Percentiles rank a stretch among this genome's conserved stretches.
Conservation (phyloP, 768 basidiomycete genomes). For the Xanthoconium purpureum region DNA sequence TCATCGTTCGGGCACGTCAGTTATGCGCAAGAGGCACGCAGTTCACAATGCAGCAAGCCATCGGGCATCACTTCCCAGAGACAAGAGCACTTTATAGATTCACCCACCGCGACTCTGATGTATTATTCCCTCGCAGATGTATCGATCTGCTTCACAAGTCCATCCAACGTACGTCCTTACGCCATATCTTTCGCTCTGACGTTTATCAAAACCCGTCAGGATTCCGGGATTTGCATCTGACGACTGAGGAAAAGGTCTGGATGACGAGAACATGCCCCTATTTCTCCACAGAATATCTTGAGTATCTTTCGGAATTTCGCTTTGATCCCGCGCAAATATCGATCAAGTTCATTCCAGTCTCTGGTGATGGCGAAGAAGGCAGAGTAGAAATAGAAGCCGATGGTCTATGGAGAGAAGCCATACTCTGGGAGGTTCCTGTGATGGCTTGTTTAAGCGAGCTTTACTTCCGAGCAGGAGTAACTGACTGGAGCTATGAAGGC, state of each 20-base stretch:
- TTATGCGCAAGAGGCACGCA: constrained; percentile 27
- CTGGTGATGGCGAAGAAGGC: constrained; percentile 51
- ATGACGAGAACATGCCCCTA: constrained; percentile 69
- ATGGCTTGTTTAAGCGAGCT: constrained; percentile 91
- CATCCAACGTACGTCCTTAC: constrained; percentile 45
- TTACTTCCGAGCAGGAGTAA: constrained; percentile 73
- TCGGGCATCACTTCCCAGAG: constrained; percentile 72
- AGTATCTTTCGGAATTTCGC: constrained; percentile 66
- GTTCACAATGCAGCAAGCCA: constrained; percentile 96
- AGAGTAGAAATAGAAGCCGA: constrained; percentile 65
- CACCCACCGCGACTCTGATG: constrained; percentile 67
- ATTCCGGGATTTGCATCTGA: constrained; percentile 62
- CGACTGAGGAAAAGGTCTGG: constrained; percentile 62
- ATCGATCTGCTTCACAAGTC: constrained; percentile 42
- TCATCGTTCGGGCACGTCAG: not conserved
- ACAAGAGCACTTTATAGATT: constrained; percentile 72
- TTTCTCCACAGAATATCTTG: constrained; percentile 68
- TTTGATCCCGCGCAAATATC: constrained; percentile 66
- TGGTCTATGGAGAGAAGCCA: constrained; percentile 80
- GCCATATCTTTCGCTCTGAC: not conserved
- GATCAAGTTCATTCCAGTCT: constrained; percentile 59
- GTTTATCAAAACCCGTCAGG: constrained; percentile 46
- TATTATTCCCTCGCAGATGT: constrained; percentile 52
- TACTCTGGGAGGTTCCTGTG: constrained; percentile 94
- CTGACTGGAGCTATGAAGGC: constrained; percentile 82